These are phyloP conservation scores for Ceratocystis papillata DNA, from an alignment of 2,329 filamentous ascomycete species.

Conservation along the genomic window DNA sequence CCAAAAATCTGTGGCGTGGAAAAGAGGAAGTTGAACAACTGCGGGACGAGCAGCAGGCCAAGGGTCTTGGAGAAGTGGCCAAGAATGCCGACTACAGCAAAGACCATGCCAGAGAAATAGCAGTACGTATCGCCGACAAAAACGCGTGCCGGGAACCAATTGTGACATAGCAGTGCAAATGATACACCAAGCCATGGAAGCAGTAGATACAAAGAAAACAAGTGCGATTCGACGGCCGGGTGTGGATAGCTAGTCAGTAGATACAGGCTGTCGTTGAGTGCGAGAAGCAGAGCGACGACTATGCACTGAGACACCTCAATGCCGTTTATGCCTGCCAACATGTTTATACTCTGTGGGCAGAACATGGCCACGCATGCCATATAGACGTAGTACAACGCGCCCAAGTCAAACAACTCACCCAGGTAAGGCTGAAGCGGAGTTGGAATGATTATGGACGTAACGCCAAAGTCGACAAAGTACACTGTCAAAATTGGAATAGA, in stretches of 20 bases:
- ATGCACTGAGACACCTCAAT: slow-evolving; percentile 93
- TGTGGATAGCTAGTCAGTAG: slow-evolving; percentile 75
- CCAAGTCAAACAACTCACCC: slow-evolving; percentile 74
- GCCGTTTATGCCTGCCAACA: slow-evolving; percentile 97
- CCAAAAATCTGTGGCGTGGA: slow-evolving; percentile 85
- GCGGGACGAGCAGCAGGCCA: slow-evolving; percentile 77
- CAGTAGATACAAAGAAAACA: slow-evolving; percentile 91
- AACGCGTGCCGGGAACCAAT: slow-evolving; percentile 89
- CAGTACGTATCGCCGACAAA: slow-evolving; percentile 99
- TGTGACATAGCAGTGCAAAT: slow-evolving; percentile 73
- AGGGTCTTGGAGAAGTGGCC: slow-evolving; percentile 98
- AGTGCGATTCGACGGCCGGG: slow-evolving; percentile 86
- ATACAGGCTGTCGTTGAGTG: slow-evolving; percentile 81
- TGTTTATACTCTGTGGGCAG: slow-evolving; percentile 98
- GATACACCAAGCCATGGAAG: slow-evolving; percentile 92
- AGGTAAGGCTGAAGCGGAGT: slow-evolving; percentile 74
- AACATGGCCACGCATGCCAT: slow-evolving; percentile 97
- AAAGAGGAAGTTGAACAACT: slow-evolving; percentile 95
- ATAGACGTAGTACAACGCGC: slow-evolving; percentile 80
- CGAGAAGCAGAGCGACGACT: slow-evolving; percentile 73
- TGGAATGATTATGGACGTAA: slow-evolving; percentile 89
- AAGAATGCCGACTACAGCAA: slow-evolving; percentile 90
- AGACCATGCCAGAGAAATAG: slow-evolving; percentile 99
- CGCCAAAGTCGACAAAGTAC: slow-evolving; percentile 97
- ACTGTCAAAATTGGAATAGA: slow-evolving; percentile 88